Evolutionary conservation across 495 filamentous ascomycete genomes (phyloP).

Genomic region (Penicillium lividum): DNA sequence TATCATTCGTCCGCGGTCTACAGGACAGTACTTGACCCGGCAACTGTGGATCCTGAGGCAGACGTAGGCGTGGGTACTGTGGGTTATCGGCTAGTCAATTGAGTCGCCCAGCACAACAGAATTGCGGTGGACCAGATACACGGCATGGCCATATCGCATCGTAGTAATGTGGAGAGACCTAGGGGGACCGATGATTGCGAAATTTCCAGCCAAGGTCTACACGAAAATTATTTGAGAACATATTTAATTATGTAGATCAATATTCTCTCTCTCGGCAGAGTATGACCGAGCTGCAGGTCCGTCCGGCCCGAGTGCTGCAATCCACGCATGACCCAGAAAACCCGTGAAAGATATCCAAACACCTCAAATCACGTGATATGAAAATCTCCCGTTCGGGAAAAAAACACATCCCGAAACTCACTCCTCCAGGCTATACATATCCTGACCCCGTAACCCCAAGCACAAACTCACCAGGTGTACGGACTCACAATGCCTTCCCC

Average conservation of each 20-base stretch:
- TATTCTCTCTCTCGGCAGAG: neutral
- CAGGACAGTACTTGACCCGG: conserved; percentile 9
- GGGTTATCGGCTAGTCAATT: conserved; percentile 5
- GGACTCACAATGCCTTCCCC: conserved; percentile 11
- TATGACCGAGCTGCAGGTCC: conserved; percentile 2
- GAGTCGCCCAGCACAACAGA: neutral
- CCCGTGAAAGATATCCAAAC: neutral
- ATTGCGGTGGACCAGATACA: neutral
- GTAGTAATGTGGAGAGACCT: neutral
- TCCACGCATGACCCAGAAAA: neutral
- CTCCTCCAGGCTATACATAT: neutral
- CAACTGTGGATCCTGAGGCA: conserved; percentile 16
- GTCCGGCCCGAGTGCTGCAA: neutral
- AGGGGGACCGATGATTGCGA: neutral
- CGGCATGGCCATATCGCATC: neutral
- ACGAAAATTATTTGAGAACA: neutral
- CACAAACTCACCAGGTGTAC: neutral
- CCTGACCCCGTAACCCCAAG: neutral
- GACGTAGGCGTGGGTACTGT: conserved; percentile 2
- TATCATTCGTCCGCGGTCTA: conserved; percentile 22
- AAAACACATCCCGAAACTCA: neutral
- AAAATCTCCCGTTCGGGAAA: conserved; percentile 1
- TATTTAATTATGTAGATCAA: neutral
- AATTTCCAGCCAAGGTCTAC: neutral
- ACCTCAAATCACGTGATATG: neutral